Conservation (phyloP, 441 rosid species). For the Pelargonium fulgidum region DNA sequence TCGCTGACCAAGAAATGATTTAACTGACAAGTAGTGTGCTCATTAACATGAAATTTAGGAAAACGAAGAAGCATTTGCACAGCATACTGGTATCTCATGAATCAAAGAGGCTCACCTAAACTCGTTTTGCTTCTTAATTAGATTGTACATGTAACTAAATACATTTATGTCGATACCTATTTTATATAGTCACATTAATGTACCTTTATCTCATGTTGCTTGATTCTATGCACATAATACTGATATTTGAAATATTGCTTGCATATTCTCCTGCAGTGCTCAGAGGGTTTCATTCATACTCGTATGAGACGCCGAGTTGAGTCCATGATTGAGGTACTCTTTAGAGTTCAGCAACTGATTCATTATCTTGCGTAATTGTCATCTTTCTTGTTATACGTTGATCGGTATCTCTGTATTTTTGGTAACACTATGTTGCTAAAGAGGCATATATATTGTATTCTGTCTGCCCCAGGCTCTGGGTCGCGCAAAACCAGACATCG, state of each 20-base stretch:
- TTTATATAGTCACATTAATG: no score
- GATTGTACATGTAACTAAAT: no score
- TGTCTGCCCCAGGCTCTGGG: constrained; percentile 54
- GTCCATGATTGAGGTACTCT: constrained; percentile 71
- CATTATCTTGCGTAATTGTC: no score
- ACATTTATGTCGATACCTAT: no score
- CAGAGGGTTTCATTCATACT: constrained; percentile 94
- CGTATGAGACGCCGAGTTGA: constrained; percentile 92
- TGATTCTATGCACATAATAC: background rate
- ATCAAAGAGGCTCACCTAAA: no score
- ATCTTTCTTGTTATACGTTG: no score
- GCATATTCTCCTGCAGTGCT: constrained; percentile 41
- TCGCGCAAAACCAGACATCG: constrained; percentile 70
- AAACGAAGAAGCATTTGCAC: background rate
- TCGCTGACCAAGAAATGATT: background rate
- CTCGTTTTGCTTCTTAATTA: no score
- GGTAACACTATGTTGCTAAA: no score
- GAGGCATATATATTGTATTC: background rate
- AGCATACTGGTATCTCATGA: background rate
- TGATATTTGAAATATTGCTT: constrained; percentile 17
- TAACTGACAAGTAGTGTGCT: background rate
- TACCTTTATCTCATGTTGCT: no score
- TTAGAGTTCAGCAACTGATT: background rate
- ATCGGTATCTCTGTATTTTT: no score
- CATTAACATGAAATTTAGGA: background rate